phyloP scores from a whole-genome alignment of 371 early-diverging fungal genomes.

The Chytridium lagenaria region DNA sequence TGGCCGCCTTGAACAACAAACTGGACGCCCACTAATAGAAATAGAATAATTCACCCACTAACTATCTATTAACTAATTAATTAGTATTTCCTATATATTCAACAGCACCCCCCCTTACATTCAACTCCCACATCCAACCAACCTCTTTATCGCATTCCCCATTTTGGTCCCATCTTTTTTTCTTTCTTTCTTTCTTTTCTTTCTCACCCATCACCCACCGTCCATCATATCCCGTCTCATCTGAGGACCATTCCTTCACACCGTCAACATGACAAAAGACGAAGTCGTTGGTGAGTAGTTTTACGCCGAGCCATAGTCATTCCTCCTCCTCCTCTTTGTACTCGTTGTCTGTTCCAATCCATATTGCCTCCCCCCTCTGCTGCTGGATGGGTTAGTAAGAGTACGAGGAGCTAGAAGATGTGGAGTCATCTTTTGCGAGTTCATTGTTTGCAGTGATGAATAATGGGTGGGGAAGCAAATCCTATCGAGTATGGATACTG shows the following conservation, averaged over 20 bases:
- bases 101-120: constrained; percentile 4
- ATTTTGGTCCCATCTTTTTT: neutral
- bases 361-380: too few relatives aligned
- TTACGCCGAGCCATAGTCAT: neutral
- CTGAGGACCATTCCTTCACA: neutral
- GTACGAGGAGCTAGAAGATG: too few relatives aligned
- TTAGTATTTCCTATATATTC: too few relatives aligned
- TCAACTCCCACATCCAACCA: neutral
- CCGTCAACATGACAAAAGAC: neutral
- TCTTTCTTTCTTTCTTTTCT: constrained; percentile 3
- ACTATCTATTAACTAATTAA: too few relatives aligned
- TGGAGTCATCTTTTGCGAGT: too few relatives aligned
- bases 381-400: too few relatives aligned
- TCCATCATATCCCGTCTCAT: neutral
- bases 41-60: neutral
- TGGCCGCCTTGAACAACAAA: constrained; percentile 1
- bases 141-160: constrained; percentile 4
- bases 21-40: neutral
- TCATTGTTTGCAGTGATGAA: too few relatives aligned
- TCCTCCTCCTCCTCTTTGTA: neutral
- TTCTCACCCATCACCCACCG: neutral
- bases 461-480: too few relatives aligned
- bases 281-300: neutral
- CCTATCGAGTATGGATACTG: too few relatives aligned
- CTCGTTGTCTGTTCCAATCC: too few relatives aligned